Percentiles rank a stretch among this genome's conserved stretches.
Evolutionary conservation across 768 basidiomycete genomes (phyloP).

Genomic region (Termitomyces heimii): DNA sequence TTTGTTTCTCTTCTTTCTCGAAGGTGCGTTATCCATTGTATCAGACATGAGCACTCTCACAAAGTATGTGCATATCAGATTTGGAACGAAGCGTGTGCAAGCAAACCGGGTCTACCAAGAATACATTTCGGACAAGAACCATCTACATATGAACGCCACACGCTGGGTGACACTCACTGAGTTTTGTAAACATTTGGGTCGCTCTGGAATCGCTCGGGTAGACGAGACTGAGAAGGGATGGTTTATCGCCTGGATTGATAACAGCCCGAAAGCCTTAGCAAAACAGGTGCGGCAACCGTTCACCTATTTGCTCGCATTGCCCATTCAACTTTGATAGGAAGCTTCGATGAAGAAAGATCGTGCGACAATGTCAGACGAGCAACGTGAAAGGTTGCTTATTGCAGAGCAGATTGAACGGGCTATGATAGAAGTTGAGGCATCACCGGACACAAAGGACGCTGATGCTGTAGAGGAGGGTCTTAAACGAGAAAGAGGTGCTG

Average conservation of each 20-base stretch:
- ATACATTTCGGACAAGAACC: constrained; percentile 89
- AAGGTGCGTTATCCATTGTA: constrained; percentile 38
- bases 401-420: constrained; percentile 94
- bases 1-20: constrained; percentile 89
- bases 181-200: constrained; percentile 86
- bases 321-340: constrained; percentile 40
- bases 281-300: constrained; percentile 56
- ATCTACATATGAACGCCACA: constrained; percentile 98
- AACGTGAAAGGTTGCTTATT: constrained; percentile 84
- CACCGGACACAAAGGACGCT: constrained; percentile 27
- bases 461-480: constrained; percentile 51
- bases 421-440: constrained; percentile 33
- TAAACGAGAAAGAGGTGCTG: constrained; percentile 64
- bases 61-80: constrained; percentile 34
- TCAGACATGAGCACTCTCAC: background rate
- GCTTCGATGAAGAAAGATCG: constrained; percentile 90
- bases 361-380: constrained; percentile 87
- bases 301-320: background rate
- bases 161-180: constrained; percentile 98
- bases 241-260: constrained; percentile 98
- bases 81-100: constrained; percentile 90
- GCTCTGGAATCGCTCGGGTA: constrained; percentile 80
- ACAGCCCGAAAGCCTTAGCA: constrained; percentile 87
- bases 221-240: constrained; percentile 99
- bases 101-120: constrained; percentile 98